Base-by-base conservation (phyloP, 2,329 filamentous ascomycete species). In the Thielaviopsis populi region DNA sequence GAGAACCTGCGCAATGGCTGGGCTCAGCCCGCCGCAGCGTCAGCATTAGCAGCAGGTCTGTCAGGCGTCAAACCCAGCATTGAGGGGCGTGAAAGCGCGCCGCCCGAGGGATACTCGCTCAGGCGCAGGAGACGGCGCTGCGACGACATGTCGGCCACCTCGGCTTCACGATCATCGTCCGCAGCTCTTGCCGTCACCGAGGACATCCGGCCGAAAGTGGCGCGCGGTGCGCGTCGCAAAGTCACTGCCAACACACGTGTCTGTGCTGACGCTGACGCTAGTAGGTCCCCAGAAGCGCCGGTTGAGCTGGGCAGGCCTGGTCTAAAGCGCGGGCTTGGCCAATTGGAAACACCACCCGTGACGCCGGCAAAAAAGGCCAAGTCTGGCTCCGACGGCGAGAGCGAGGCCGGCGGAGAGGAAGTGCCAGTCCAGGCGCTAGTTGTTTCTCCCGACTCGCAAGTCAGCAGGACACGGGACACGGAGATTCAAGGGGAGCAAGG, bases 1-100 rank as follows among this genome's bases (percentile, higher is more conserved):
- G 78, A 80, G 24, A 77, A 79, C 2, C 76, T 83, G 65, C 79
- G 81, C 62, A 97, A 96, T 72, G 94, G 94, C 0, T 99, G 95
- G 95, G 81, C 83, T 43, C 80, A 77, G 0, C 76, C 77, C 78
- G 3, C 77, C 74, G 0, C 75, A 2, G 74, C 74, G 19, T 3
- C 27, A 24, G 15, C 33, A 24, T n/a, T 8, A 37, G 19, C 46
- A 5, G 46, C 19, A 13, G 19, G 15, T 10, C 42, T 6, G 1
- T 48, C 61, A 5, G 61, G 62, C 1, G 74, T 81, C 27, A 77
- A 74, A 69, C 76, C 72, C 67, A 81, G 78, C 69, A 78, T 86
- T 30, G 82, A 87, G 69, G 77, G 61, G 11, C 15, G 80, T 53
- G 76, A 78, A 6, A 68, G 71, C 22, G 69, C 68, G 5, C 64